Percentiles rank a stretch among this genome's conserved stretches.
phyloP scores from a whole-genome alignment of 306 rosid genomes.

The Vachellia pachyceras region DNA sequence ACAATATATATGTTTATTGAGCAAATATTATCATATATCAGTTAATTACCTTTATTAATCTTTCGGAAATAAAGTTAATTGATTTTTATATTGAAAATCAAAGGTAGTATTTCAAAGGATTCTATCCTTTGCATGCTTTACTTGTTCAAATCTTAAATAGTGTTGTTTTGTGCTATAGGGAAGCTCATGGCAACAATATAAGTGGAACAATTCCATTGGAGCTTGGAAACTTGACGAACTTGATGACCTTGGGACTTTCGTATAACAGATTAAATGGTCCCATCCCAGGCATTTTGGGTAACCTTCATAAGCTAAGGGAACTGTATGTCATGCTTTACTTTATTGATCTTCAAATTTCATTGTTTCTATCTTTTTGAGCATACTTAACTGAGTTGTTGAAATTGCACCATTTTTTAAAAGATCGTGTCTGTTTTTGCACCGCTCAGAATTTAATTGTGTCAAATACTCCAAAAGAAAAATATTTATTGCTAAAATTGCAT shows the following conservation, averaged over 20 bases:
- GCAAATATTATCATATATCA: neutral
- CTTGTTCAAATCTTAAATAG: neutral
- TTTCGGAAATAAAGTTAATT: too few relatives aligned
- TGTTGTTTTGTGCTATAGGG: neutral
- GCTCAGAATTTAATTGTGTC: too few relatives aligned
- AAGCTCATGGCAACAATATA: neutral
- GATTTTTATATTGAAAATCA: too few relatives aligned
- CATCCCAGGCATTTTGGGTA: neutral
- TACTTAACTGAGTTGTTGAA: neutral
- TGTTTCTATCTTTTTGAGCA: neutral
- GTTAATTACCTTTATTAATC: neutral
- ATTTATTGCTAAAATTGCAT: too few relatives aligned
- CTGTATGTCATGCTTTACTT: neutral
- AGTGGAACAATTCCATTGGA: neutral
- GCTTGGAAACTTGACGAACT: slow-evolving; percentile 17
- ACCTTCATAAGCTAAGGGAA: neutral
- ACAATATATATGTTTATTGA: neutral
- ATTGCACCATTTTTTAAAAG: too few relatives aligned
- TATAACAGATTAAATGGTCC: neutral
- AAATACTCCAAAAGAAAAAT: too few relatives aligned
- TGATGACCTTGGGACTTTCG: neutral
- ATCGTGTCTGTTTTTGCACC: too few relatives aligned
- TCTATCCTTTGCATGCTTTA: neutral
- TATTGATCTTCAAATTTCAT: neutral
- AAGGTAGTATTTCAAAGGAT: neutral